Evolutionary conservation across 305 asterid species (phyloP), one percentile per base, ranked within the genome.

Genomic region (Fraxinus latifolia): DNA sequence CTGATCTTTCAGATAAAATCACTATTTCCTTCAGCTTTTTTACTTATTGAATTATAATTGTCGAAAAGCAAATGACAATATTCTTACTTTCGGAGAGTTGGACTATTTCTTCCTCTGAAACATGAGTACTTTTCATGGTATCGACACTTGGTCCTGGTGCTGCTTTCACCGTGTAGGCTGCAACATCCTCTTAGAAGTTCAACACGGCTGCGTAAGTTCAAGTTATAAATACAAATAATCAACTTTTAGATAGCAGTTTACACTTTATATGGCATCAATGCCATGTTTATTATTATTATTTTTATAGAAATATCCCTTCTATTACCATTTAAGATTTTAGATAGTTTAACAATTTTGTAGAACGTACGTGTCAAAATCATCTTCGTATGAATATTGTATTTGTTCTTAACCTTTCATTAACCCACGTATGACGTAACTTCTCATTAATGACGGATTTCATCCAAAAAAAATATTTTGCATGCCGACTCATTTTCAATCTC

Each of bases 131-230:
- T 44, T 81, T 83, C 3, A 87, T 34, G 7, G 84, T 47, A 27
- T 77, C 84, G 7, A 76, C 81, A 7, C 87, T 79, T 32, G 86
- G 86, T 44, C 84, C 88, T 25, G 36, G 74, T 14, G 84, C 86
- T 17, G 86, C 86, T 81, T 78, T 85, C 31, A 87, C 31, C 12
- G 90, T 83, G 68, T 83, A 85, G 7, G 74, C 34, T 14, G 88
- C 88, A 6, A 85, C 84, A n/a, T 87, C 88, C 27, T 85, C 87
- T 80, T 87, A 87, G 2, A 83, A 85, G 77, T 87, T 87, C 9
- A 84, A 53, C 55, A 83, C 84, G 1, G 67, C 87, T 87, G 80
- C 27, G 19, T 12, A 55, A 17, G 27, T 55, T 17, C 9, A 55
- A 19, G 11, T 17, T 55, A 55, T 17, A 55, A 55, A 55, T 55